phyloP scores from a whole-genome alignment of 73 alveolate species.

The Paramecium pentaurelia region DNA sequence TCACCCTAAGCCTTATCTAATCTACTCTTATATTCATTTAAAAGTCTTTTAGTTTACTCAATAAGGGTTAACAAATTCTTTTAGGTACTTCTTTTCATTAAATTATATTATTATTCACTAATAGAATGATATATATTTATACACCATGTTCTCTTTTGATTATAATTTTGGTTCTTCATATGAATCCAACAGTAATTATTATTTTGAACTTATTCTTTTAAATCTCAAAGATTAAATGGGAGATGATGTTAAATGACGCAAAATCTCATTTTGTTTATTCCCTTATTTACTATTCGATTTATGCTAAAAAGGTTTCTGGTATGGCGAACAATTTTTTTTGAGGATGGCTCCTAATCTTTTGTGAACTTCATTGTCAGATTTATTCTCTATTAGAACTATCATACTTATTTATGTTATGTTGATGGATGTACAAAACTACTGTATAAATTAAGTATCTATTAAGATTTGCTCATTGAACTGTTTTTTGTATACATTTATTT shows the following conservation, averaged over 20 bases:
- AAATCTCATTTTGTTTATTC: background rate
- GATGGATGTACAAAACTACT: background rate
- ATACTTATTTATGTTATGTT: background rate
- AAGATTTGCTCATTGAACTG: background rate
- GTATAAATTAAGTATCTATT: background rate
- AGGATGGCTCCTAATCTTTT: background rate
- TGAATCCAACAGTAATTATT: background rate
- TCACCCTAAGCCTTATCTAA: background rate
- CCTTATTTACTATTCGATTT: background rate
- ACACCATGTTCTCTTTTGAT: background rate
- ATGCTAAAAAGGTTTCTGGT: background rate
- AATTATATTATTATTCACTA: background rate
- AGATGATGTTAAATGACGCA: background rate
- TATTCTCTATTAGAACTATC: background rate
- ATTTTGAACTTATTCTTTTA: background rate
- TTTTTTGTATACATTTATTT: slow-evolving; percentile 5
- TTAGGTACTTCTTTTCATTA: background rate
- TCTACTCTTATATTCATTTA: background rate
- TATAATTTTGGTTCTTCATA: background rate
- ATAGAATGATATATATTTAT: background rate
- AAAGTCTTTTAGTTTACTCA: background rate
- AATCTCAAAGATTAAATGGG: background rate
- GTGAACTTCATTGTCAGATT: background rate
- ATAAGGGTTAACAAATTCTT: background rate
- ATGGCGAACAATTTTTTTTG: background rate